A percentile compares a stretch with the other conserved stretches of the same genome.
Evolutionary conservation across 768 basidiomycete genomes (phyloP).

Genomic region (Psilocybe cyanescens): DNA sequence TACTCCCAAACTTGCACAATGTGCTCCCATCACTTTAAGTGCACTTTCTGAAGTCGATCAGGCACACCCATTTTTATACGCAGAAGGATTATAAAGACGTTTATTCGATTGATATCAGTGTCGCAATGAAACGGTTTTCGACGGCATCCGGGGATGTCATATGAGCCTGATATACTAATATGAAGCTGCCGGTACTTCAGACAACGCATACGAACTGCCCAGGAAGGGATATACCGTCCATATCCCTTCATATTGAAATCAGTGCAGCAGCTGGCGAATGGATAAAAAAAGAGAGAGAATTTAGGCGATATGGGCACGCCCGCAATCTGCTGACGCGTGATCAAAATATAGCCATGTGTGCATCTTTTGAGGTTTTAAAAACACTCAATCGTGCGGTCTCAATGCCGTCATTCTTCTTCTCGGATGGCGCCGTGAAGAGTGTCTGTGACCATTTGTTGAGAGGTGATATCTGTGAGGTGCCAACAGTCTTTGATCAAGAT

Average conservation of each 20-base stretch:
- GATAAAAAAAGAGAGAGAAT: background rate
- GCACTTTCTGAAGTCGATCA: constrained; percentile 15
- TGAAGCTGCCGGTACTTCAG: background rate
- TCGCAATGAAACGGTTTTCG: background rate
- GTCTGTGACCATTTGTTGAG: background rate
- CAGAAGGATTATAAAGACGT: constrained; percentile 5
- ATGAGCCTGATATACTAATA: background rate
- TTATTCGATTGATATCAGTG: background rate
- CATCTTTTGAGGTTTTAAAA: constrained; percentile 2
- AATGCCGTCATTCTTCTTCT: constrained; percentile 30
- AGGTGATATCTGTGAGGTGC: constrained; percentile 1
- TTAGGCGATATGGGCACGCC: constrained; percentile 18
- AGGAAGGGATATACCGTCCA: background rate
- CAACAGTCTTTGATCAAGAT: background rate
- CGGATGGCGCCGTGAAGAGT: constrained; percentile 25
- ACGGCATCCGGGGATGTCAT: background rate
- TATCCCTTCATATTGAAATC: background rate
- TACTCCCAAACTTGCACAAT: constrained; percentile 13
- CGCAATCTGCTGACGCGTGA: constrained; percentile 19
- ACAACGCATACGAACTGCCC: background rate
- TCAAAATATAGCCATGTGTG: constrained; percentile 25
- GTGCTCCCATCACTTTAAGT: constrained; percentile 11
- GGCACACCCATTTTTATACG: constrained; percentile 13
- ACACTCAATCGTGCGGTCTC: constrained; percentile 17
- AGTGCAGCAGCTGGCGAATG: background rate